Evolutionary conservation across 768 basidiomycete genomes (phyloP), one percentile per base, ranked within the genome.

Genomic region (Nevesoporus exiguus): DNA sequence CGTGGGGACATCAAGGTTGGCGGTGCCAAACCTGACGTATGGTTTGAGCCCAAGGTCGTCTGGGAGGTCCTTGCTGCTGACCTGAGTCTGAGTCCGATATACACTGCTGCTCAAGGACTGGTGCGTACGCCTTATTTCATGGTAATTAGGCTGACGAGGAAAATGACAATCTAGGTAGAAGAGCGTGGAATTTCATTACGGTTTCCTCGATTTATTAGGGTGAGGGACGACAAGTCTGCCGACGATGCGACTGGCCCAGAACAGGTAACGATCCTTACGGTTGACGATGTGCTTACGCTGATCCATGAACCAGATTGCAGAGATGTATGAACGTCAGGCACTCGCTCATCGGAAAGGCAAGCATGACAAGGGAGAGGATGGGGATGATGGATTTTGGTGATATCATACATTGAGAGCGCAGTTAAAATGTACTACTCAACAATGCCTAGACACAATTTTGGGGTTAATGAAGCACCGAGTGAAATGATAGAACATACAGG

Each of bases 11-110:
- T 97, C 60, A 93, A 93, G 70, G 70, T 86, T 43, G 96, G 95
- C 37, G 90, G 88, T 5, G 94, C 94, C 37, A 98, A 98, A 68
- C 96, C 97, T 14, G 96, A 99, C 64, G 79, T 97, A 27, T 98
- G 92, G 93, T 95, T 99, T 71, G 96, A 98, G 68, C 96, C 97
- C 19, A 90, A 90, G 73, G 74, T 97, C 19, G 93, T 99, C 3
- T 98, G 97, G 96, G 97, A 99, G 73, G 95, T 99, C 44, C 80
- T 98, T 65, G 91, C 96, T 3, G 97, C 97, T 7, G 97, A 99
- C 74, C 71, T 99, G 64, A 97, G 93, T 71, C 74, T 98, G 73
- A 98, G 95, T 73, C 97, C 97, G 8, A 80, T 98, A 49, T 98
- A 98, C 65, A 90, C 89, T n/a, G 95, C 94, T 4, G 94, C 88